Conservation (phyloP, 2,329 filamentous ascomycete species). For the Aspergillus udagawae region DNA sequence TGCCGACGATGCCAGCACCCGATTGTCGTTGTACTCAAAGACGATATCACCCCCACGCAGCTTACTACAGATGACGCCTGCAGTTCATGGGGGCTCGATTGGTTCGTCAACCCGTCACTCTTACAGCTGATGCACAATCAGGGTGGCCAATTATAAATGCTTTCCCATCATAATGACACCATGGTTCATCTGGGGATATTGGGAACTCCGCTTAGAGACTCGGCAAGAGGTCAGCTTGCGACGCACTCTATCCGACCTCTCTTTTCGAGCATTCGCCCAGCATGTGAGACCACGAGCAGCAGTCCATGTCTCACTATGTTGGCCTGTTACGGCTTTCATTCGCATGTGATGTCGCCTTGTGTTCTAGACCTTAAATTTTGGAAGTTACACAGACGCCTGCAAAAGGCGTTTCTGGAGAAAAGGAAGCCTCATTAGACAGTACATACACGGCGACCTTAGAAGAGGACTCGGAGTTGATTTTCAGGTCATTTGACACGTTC, state of each 20-base stretch:
- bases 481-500: not conserved
- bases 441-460: not conserved
- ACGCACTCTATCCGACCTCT: not conserved
- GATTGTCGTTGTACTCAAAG: slow-evolving; percentile 4
- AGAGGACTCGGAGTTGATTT: not conserved
- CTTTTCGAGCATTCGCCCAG: not conserved
- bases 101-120: not conserved
- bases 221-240: not conserved
- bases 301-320: not conserved
- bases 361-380: not conserved
- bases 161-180: not conserved
- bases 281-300: not conserved
- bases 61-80: slow-evolving; percentile 16
- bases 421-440: not conserved
- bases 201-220: not conserved
- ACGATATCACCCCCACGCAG: slow-evolving; percentile 8
- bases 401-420: not conserved
- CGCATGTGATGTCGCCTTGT: not conserved
- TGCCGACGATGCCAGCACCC: not conserved
- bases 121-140: not conserved
- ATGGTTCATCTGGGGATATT: not conserved
- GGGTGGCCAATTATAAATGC: not conserved
- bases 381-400: not conserved
- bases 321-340: not conserved
- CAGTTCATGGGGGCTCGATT: not conserved